Percentiles rank a stretch among this genome's conserved stretches.
These are phyloP conservation scores for Colletotrichum sp. DNA, from an alignment of 2,329 filamentous ascomycete genomes.

Conservation along the genomic window DNA sequence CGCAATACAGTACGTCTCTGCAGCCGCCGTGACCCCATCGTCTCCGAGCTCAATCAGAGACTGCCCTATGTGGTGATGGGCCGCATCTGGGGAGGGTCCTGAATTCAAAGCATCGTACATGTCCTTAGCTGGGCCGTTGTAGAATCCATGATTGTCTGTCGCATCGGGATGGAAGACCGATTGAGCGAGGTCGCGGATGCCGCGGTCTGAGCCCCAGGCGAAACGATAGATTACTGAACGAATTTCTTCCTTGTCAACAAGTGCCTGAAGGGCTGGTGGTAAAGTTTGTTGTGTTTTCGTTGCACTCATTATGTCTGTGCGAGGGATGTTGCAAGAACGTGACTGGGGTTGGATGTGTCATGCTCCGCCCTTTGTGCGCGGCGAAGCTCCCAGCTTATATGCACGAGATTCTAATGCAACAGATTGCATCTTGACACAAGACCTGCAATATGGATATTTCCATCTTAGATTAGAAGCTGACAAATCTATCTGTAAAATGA, in stretches of 20 bases:
- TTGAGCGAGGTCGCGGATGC: background rate
- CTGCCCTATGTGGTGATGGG: background rate
- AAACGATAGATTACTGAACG: background rate
- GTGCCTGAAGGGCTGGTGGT: background rate
- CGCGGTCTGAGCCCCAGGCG: background rate
- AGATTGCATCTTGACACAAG: fast-evolving
- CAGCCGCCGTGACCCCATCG: background rate
- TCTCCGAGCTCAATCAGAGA: background rate
- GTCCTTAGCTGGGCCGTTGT: background rate
- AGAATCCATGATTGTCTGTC: background rate
- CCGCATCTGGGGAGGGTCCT: background rate
- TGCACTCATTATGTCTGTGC: background rate
- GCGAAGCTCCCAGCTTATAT: background rate
- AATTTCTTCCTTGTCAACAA: background rate
- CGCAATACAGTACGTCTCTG: background rate
- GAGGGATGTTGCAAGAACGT: fast-evolving
- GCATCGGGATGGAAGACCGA: background rate
- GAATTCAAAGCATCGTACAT: background rate
- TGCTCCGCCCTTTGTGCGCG: fast-evolving
- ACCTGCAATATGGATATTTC: fast-evolving
- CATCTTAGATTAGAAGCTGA: background rate
- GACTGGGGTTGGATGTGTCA: fast-evolving
- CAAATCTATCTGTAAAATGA: background rate
- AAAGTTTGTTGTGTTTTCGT: fast-evolving
- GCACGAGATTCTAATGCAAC: fast-evolving